Base-by-base conservation (phyloP, 257 asterid species). In the Eucommia ulmoides region DNA sequence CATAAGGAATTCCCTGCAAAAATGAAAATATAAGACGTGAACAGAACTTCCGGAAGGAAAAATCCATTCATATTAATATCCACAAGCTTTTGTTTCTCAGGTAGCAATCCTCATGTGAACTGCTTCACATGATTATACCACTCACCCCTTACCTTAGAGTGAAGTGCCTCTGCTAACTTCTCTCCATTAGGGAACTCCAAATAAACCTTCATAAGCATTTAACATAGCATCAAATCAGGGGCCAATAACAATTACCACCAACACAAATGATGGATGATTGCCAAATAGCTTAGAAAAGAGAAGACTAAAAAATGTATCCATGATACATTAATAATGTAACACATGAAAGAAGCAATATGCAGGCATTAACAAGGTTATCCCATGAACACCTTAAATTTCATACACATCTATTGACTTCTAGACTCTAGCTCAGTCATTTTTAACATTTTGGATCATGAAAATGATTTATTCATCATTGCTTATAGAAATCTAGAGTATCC, bases 111-210 rank as follows among this genome's bases (percentile, higher is more conserved):
- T 35, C 15, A 19, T 23, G 26, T 50, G 41, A 24, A 66, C 49
- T 35, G 60, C n/a, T 50, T 33, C n/a, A 10, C 11, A 53, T 42
- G 47, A 3, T 33, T 22, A 22, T 53, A 54, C 16, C 50, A 41
- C 19, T 41, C 23, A 22, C 24, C 41, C 45, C 65, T 66, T 56
- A 87, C 99, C 99, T 78, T 87, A 50, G 89, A 73, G 56, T 75
- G 82, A 69, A 91, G 89, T 56, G 92, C 71, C 63, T 87, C 83
- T 26, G 94, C 99, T 63, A 86, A 65, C 63, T 22, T 60, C 70
- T 71, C 86, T 14, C 99, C 97, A 75, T 83, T 60, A 45, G 87
- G 80, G 54, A 79, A 52, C 82, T 91, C 99, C 82, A 91, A 62
- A 74, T 87, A 91, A 48, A 86, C 99, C 99, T 91, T 65, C 76